Base-by-base conservation (phyloP, 1,284 basidiomycete genomes). In the Xerocomus cyaneibrunnescens region DNA sequence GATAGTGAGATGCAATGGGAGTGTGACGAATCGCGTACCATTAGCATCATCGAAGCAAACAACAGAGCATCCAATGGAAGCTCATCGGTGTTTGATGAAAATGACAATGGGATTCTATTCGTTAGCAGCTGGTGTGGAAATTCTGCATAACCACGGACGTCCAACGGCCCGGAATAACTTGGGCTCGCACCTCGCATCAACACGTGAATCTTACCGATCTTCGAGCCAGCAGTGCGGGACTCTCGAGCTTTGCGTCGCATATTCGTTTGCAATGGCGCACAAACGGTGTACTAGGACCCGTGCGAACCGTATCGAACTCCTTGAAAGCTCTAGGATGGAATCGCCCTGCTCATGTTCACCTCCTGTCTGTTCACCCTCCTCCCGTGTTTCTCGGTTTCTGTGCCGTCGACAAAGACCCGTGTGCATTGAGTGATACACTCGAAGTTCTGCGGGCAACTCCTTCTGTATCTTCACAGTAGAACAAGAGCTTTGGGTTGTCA, bases 321-420 rank as follows among this genome's bases (percentile, higher is more conserved):
- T 49, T 49, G 43, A 43, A 49, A 40, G n/a, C 45, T 51, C 25
- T 58, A 56, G 57, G 64, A 68, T 21, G 57, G 51, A 39, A 30
- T 60, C 48, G 31, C 68, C 46, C 31, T 67, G 17, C 9, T 57
- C 47, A 32, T 62, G 51, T 71, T 67, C 55, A 48, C 21, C 31
- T 68, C 54, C 28, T 61, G 57, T 38, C 36, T 67, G 25, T 44
- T 68, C 28, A 28, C 32, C 45, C 68, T 67, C 52, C 32, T 70
- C 45, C 64, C 23, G 66, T 67, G 42, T 34, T 67, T 28, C 36
- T 66, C 22, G 67, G 68, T 25, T 51, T 67, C 17, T 54, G 60
- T 7, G 13, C 27, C 21, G 32, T 40, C n/a, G 40, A 51, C 40
- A 36, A 49, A 23, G 48, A 38, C 30, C 19, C 19, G 19, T 42